Evolutionary conservation across 2,329 filamentous ascomycete species (phyloP).

Genomic region (Claviceps fusiformis): DNA sequence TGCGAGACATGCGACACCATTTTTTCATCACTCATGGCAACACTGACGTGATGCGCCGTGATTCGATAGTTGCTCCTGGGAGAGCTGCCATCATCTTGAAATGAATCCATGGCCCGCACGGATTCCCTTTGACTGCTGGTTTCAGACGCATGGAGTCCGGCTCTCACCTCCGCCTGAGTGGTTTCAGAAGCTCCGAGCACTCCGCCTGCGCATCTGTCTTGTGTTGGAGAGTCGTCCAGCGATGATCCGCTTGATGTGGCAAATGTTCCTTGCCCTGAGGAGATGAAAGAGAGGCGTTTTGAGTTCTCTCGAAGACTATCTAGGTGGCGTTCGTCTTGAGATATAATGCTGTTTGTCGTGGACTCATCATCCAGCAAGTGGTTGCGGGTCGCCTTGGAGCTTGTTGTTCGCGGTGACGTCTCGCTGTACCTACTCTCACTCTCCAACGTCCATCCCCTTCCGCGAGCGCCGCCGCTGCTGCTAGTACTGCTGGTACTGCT

Average conservation of each 20-base stretch:
- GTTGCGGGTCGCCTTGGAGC: conserved; percentile 20
- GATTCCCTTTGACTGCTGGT: conserved; percentile 39
- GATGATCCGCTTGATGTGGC: conserved; percentile 47
- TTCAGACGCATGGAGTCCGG: conserved; percentile 38
- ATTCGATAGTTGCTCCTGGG: neutral
- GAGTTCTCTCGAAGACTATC: conserved; percentile 43
- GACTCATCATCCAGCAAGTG: conserved; percentile 40
- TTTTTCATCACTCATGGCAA: conserved; percentile 3
- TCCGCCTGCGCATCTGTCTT: conserved; percentile 21
- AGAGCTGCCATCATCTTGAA: conserved; percentile 21
- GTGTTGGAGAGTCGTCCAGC: conserved; percentile 40
- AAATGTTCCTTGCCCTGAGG: conserved; percentile 46
- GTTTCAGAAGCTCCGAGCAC: conserved; percentile 21
- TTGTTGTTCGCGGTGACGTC: conserved; percentile 7
- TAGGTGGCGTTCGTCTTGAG: conserved; percentile 44
- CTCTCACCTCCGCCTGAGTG: conserved; percentile 23
- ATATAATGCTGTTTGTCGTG: conserved; percentile 41
- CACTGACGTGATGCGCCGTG: conserved; percentile 7
- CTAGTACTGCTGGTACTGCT: neutral
- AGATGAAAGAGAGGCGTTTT: conserved; percentile 45
- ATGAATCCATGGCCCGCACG: conserved; percentile 31
- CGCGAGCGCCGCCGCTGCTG: neutral
- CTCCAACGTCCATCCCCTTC: neutral
- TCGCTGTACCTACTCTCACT: conserved; percentile 4
- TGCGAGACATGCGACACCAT: conserved; percentile 1